Percentiles rank a stretch among this genome's conserved stretches.
phyloP scores from a whole-genome alignment of 2,329 filamentous ascomycete genomes.

The Thelonectria blattea region DNA sequence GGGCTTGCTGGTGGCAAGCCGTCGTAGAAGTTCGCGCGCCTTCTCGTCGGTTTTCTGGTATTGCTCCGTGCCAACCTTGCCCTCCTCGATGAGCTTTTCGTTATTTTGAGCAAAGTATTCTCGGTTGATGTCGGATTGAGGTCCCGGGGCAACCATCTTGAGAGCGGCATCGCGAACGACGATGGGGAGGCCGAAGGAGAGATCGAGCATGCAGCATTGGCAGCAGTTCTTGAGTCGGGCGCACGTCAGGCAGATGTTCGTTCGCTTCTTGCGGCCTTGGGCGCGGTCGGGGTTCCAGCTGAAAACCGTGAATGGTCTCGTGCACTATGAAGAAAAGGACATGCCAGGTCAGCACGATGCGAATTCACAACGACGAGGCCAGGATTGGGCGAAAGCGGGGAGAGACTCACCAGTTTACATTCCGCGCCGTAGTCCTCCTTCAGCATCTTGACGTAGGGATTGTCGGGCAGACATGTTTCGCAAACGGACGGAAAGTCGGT shows the following conservation, averaged over 20 bases:
- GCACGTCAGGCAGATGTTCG: constrained; percentile 95
- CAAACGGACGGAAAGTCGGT: constrained; percentile 88
- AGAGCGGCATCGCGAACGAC: constrained; percentile 93
- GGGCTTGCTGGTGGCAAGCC: constrained; percentile 89
- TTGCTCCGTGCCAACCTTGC: constrained; percentile 81
- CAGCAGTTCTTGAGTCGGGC: constrained; percentile 98
- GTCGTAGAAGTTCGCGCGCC: constrained; percentile 82
- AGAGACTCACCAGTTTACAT: constrained; percentile 67
- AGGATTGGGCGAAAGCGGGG: background rate
- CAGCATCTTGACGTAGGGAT: constrained; percentile 98
- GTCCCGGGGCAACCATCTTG: constrained; percentile 96
- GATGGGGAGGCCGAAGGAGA: constrained; percentile 94
- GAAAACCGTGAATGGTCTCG: constrained; percentile 94
- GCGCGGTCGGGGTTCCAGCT: constrained; percentile 93
- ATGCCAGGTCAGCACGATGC: constrained; percentile 12
- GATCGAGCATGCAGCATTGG: constrained; percentile 97
- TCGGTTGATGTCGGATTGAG: constrained; percentile 89
- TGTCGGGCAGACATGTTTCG: constrained; percentile 93
- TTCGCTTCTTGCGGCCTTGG: constrained; percentile 84
- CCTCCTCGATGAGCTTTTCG: constrained; percentile 93
- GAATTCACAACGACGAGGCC: constrained; percentile 3
- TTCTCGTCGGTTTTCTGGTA: constrained; percentile 99
- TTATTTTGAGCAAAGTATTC: constrained; percentile 99
- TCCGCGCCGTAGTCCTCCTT: constrained; percentile 95
- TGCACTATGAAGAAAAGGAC: constrained; percentile 61